Evolutionary conservation across 352 stramenopile species (phyloP), one percentile per base, ranked within the genome.

Genomic region (Pythium biforme): DNA sequence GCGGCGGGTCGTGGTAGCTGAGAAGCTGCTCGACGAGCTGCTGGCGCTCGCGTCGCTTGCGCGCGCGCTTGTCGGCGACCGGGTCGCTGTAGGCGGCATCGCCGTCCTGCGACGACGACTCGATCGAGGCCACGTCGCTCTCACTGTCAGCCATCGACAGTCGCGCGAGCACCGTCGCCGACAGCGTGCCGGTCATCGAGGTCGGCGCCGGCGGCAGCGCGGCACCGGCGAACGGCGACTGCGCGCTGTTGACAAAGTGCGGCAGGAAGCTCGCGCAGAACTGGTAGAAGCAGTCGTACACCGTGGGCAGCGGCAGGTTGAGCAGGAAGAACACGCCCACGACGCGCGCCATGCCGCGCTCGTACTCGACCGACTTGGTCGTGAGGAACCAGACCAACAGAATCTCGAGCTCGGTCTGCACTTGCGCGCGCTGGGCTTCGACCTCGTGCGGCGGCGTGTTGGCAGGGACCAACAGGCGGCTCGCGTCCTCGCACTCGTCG

Each of bases 251-350:
- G 10, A 92, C 77, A 68, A 92, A 83, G 33, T 90, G 79, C 10
- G 83, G 83, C 33, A 93, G 48, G 45, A 88, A 91, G 29, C 71
- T 75, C 29, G 82, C 81, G 51, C 84, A 91, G 58, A 87, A 93
- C 68, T 91, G 84, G 66, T 93, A 93, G 52, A 90, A 93, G 69
- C 84, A 93, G 73, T 93, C 84, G 66, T 93, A 93, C 53, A 93
- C 82, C 4, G 82, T 90, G 14, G 83, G 72, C 25, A 93, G 69
- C 31, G 84, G 79, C 61, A 93, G 76, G 40, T 88, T 69, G 15
- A 90, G 62, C 40, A 85, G 54, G 59, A 93, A 91, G 59, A 93
- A 90, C 22, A 81, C 75, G 17, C 80, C 84, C 2, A 93, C 79
- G 2, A 89, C 82, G 12, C 82, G 76, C 34, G 84, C 84, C 84